Evolutionary conservation across 2,329 filamentous ascomycete species (phyloP), one percentile per base, ranked within the genome.

Genomic region (Ascochyta pisi): DNA sequence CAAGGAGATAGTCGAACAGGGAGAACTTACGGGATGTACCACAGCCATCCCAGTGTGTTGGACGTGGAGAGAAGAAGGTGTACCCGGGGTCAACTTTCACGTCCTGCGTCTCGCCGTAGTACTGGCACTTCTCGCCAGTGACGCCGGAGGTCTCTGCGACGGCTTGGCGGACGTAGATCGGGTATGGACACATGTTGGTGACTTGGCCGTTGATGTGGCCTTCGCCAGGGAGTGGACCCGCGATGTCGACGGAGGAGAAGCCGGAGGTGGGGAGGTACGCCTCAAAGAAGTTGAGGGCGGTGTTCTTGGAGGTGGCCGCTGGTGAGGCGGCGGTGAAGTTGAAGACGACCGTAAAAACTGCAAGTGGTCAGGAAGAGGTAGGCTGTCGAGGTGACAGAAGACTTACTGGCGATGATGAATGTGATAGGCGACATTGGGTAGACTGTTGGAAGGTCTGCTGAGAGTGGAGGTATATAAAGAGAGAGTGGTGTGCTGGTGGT

Each of bases 141-240:
- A 53, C 46, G 3, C 42, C 39, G 12, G 42, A 50, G 24, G 4
- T 26, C n/a, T 51, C 23, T 2, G 41, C 50, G 16, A 51, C 38
- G 19, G 46, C 50, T 26, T 54, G 23, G 10, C 42, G 42, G 38
- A 54, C 29, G 38, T 54, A 54, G 10, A 58, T 37, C 1, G 46
- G 29, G n/a, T 26, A 51, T 1, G 27, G 10, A 9, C 51, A 54
- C 10, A 26, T 31, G 43, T 54, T 58, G 2, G 10, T 40, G 27
- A 54, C 42, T n/a, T 16, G 15, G 16, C 33, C 34, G 48, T n/a
- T 34, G 27, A 45, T 54, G 27, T 38, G n/a, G 12, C 46, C 51
- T 47, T 35, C 23, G 16, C 37, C 37, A 5, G 41, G 23, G 5
- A 41, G 23, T 1, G 2, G 3, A 5, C 16, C 29, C 3, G 24